A percentile compares a stretch with the other conserved stretches of the same genome.
Conservation (phyloP, 129 eudicot genomes). For the Lonicera japonica region DNA sequence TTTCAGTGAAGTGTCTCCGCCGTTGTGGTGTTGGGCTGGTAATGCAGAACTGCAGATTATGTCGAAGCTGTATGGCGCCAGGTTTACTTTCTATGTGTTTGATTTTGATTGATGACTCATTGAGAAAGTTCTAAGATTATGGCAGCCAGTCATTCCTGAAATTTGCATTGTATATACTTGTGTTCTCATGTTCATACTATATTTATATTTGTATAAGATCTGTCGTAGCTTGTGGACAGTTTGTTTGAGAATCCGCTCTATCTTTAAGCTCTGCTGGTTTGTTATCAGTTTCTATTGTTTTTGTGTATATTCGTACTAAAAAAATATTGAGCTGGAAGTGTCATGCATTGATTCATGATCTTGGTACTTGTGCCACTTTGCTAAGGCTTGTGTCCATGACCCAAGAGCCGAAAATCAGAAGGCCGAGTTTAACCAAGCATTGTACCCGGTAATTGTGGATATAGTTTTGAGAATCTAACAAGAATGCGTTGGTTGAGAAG, state of each 20-base stretch:
- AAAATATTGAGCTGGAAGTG: neutral
- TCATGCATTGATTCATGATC: neutral
- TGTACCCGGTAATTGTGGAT: no score
- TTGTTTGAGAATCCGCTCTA: neutral
- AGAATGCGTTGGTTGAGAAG: no score
- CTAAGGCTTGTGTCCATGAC: no score
- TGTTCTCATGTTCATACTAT: neutral
- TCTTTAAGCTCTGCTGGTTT: neutral
- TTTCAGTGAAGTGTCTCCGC: neutral
- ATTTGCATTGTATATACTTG: neutral
- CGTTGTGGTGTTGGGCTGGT: neutral
- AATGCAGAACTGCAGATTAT: neutral
- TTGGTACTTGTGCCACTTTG: no score
- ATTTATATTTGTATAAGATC: neutral
- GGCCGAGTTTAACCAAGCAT: no score
- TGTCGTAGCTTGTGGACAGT: neutral
- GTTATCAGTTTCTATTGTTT: neutral
- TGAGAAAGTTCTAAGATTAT: no score
- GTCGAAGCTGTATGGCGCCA: neutral
- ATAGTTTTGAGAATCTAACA: no score
- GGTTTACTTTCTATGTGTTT: neutral
- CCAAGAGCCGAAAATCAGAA: no score
- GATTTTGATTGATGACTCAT: neutral
- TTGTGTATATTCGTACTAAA: neutral
- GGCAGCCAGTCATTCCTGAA: neutral